Conservation (phyloP, 108 stramenopile genomes). For the Nitzschia sp. region DNA sequence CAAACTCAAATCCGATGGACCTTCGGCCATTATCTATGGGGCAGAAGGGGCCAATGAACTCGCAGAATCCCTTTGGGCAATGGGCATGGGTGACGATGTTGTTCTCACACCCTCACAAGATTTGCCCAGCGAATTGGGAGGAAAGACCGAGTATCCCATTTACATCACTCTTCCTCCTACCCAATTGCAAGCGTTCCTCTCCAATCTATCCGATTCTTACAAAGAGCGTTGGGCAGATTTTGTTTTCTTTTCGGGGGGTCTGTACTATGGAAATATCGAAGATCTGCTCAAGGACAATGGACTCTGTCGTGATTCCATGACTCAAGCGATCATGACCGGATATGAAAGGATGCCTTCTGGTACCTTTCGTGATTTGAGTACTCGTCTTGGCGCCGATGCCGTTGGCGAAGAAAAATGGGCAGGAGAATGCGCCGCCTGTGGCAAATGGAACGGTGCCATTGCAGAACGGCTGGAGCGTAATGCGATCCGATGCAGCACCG, state of each 20-base stretch:
- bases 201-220: conserved; percentile 55
- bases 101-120: conserved; percentile 51
- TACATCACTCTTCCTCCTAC: conserved; percentile 74
- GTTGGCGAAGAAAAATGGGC: conserved; percentile 76
- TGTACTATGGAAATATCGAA: conserved; percentile 73
- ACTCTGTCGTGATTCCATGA: conserved; percentile 79
- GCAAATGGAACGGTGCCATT: conserved; percentile 83
- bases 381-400: conserved; percentile 58
- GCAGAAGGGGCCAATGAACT: conserved; percentile 44
- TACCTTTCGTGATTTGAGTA: conserved; percentile 50
- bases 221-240: conserved; percentile 61
- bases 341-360: conserved; percentile 47
- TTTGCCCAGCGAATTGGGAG: conserved; percentile 53
- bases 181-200: conserved; percentile 57
- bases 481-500: conserved; percentile 58
- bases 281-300: conserved; percentile 66
- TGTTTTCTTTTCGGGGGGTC: conserved; percentile 78
- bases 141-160: conserved; percentile 65
- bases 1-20: conserved; percentile 55
- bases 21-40: conserved; percentile 67
- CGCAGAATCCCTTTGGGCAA: conserved; percentile 51
- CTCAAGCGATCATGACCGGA: conserved; percentile 67
- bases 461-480: conserved; percentile 57
- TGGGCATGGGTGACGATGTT: conserved; percentile 70
- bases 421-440: conserved; percentile 74